Evolutionary conservation across 2,329 filamentous ascomycete genomes (phyloP).

Genomic region (Neurospora sp.): DNA sequence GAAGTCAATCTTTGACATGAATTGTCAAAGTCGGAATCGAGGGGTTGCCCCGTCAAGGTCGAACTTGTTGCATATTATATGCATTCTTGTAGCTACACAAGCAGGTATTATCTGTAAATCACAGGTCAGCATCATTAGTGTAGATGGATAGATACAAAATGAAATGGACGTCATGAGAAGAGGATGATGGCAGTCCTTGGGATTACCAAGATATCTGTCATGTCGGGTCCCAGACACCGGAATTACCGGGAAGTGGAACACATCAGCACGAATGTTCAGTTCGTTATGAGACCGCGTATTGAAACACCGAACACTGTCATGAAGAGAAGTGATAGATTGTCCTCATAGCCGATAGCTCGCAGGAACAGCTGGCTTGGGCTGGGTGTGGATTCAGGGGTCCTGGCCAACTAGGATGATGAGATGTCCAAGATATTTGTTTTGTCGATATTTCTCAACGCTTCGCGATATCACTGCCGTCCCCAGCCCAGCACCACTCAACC

Average conservation of each 20-base stretch:
- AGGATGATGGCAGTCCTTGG: background rate
- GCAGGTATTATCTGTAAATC: background rate
- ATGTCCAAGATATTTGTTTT: background rate
- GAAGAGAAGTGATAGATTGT: background rate
- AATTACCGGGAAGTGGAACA: background rate
- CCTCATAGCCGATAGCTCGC: constrained; percentile 12
- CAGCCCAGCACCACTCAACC: background rate
- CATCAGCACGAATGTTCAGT: background rate
- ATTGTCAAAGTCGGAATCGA: background rate
- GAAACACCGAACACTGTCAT: background rate
- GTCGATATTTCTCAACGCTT: background rate
- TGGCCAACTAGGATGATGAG: background rate
- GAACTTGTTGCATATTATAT: background rate
- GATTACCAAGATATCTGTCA: background rate
- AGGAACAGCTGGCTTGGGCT: constrained; percentile 23
- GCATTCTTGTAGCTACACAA: background rate
- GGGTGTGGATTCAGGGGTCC: background rate
- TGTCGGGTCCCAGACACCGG: background rate
- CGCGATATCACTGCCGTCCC: background rate
- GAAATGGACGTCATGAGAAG: background rate
- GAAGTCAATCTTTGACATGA: background rate
- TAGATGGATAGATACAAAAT: background rate
- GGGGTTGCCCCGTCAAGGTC: background rate
- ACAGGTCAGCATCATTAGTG: background rate
- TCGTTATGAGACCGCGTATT: background rate